Base-by-base conservation (phyloP, 768 basidiomycete species). In the Phylloporus rhodoxanthus region DNA sequence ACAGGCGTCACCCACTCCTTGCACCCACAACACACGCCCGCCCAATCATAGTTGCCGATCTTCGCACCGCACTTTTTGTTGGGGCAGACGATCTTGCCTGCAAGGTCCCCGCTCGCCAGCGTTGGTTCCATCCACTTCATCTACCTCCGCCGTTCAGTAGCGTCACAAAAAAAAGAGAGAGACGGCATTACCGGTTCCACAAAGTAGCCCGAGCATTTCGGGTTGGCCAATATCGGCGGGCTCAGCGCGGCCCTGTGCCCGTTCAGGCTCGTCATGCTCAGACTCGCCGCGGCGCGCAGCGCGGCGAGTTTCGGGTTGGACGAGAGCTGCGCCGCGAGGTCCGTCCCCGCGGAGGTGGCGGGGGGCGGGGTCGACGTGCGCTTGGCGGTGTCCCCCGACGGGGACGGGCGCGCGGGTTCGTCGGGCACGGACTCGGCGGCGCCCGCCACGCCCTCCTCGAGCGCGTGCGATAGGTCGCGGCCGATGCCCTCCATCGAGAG, bases 11-110 rank as follows among this genome's bases (percentile, higher is more conserved):
- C 88, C 93, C 93, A 97, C 60, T 84, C 81, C 58, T 85, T 87
- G 62, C 93, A 97, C 20, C 89, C 86, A 63, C 93, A 95, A 59
- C 84, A 80, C 25, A 90, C 82, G 0, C 95, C 95, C 5, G 93
- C 91, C 96, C 96, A 99, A 64, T 96, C 93, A 58, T 84, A 98
- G 65, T 90, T 96, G 2, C 96, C 96, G 15, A 99, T 75, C 71
- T 99, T 99, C 21, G 80, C 83, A 3, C 78, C 77, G 59, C 96
- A 99, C 61, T 89, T 92, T 59, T 83, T 77, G 67, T 94, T 95
- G 4, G 96, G 96, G 59, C 96, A 99, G 0, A 79, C 51, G 57
- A 99, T 88, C 75, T 93, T 96, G 15, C 96, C 96, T 0, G 84
- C 79, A 32, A 94, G 70, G 38, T 82, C 76, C 0, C 92, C 94